Evolutionary conservation across 257 asterid species (phyloP), one percentile per base, ranked within the genome.

Genomic region (Echites panduratus): DNA sequence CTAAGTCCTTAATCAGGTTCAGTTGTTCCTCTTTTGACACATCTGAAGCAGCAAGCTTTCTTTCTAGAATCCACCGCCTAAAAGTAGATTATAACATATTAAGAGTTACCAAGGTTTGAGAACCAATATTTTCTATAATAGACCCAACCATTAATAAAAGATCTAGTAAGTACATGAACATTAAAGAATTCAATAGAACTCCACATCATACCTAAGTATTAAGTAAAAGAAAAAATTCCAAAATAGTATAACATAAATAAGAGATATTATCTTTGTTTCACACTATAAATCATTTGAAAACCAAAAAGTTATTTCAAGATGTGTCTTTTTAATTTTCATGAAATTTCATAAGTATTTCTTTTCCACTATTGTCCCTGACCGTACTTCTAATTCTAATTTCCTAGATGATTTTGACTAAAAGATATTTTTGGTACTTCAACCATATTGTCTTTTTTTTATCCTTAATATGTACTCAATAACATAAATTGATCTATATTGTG

Each of bases 11-110:
- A 49, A 91, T 86, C 72, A 86, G 88, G 76, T 83, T 84, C 32
- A 94, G 79, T 66, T 90, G 98, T 79, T 94, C 99, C 83, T 94
- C 98, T 84, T 87, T 82, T 41, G 99, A 93, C 78, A 91, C 99
- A 91, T 89, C 99, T 19, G 99, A 94, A 83, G 99, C 86, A 41
- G 99, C 98, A 83, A 94, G 81, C 87, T 89, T 91, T 70, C 97
- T 85, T 81, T 94, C 96, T 70, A 94, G 83, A 63, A 94, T 57
- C 96, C 99, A 94, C 73, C 99, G 92, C 87, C 99, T 94, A 76
- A 67, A 84, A 71, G 70, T 56, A 64, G 54, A 74, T 71, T 67
- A 81, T 32, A 79, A 32, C 9, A 62, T 43, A 76, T 66, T 16
- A 56, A 50, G 68, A 26, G 45, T 76, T 78, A 71, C 61, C 50